Conservation (phyloP, 306 rosid genomes). For the Astragalus glycyphyllos region DNA sequence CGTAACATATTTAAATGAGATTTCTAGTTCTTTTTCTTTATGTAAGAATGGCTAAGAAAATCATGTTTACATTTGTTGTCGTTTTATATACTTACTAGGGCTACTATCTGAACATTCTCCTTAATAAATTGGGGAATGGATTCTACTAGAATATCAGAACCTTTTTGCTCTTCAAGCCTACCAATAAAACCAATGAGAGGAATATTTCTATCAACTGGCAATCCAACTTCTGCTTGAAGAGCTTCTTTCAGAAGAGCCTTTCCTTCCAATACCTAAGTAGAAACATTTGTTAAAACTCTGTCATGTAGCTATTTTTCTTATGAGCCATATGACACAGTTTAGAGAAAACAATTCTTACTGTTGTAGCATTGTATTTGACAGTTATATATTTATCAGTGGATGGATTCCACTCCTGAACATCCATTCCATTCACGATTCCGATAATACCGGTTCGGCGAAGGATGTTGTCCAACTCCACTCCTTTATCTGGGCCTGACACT, state of each 20-base stretch:
- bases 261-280: slow-evolving; percentile 65
- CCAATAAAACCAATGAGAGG: slow-evolving; percentile 90
- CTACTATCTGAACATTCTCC: slow-evolving; percentile 73
- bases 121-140: slow-evolving; percentile 70
- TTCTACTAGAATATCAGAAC: slow-evolving; percentile 88
- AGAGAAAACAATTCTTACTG: slow-evolving; percentile 52
- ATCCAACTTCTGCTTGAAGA: slow-evolving; percentile 94
- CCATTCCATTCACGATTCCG: slow-evolving; percentile 91
- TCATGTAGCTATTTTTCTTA: neutral
- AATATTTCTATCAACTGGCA: slow-evolving; percentile 75
- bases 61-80: neutral
- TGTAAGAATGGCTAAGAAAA: slow-evolving; percentile 1
- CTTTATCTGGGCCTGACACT: slow-evolving; percentile 63
- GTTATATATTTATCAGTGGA: slow-evolving; percentile 63
- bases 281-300: neutral
- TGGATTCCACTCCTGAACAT: slow-evolving; percentile 92
- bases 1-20: slow-evolving; percentile 38
- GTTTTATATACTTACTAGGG: slow-evolving; percentile 66
- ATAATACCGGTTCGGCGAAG: slow-evolving; percentile 49
- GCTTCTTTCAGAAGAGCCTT: slow-evolving; percentile 84
- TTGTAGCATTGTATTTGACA: slow-evolving; percentile 60
- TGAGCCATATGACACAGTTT: slow-evolving; percentile 15
- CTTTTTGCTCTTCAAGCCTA: slow-evolving; percentile 98
- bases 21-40: neutral
- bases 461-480: slow-evolving; percentile 71